Base-by-base conservation (phyloP, 169 alveolate species). In the Plasmodium knowlesi region DNA sequence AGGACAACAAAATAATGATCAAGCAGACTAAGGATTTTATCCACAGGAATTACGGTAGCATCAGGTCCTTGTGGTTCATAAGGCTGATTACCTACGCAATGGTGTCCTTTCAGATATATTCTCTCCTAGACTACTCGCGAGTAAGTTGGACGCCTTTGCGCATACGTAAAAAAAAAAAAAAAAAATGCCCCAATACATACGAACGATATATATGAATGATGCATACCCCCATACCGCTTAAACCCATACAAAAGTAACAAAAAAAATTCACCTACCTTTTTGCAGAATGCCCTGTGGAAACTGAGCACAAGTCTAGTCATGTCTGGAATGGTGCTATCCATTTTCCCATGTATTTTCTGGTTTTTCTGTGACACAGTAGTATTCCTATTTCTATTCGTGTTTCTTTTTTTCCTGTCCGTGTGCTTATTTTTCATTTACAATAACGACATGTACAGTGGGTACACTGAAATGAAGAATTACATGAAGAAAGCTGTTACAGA, bases 1-100 rank as follows among this genome's bases (percentile, higher is more conserved):
- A 89, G 82, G 94, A 89, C 19, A 79, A 89, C 74, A 89, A 67
- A 89, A 89, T 79, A 80, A 89, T 89, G 94, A 89, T 80, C n/a
- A 78, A 89, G 73, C 80, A 89, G 81, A 89, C 90, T 2, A 89
- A 89, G 14, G 61, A 89, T 79, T 89, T 89, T 61, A 89, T 89
- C 71, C 71, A 89, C 19, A 89, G 50, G 50, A 89, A 89, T 61
- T 89, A 89, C 79, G 94, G 94, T 8, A 89, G 79, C 12, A 79
- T 79, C 6, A 79, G 37, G 16, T 57, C 94, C 9, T 67, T 89
- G 76, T 89, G 94, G 94, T 28, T 89, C 14, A 61, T 89, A 79
- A 19, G 94, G 53, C 67, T 89, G 53, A 89, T 89, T 79, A 67
- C 94, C 41, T 89, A 79, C 72, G 19, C 70, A 16, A 39, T 78